Conservation (phyloP, 2,329 filamentous ascomycete genomes). For the Pleoardoris graminearum region DNA sequence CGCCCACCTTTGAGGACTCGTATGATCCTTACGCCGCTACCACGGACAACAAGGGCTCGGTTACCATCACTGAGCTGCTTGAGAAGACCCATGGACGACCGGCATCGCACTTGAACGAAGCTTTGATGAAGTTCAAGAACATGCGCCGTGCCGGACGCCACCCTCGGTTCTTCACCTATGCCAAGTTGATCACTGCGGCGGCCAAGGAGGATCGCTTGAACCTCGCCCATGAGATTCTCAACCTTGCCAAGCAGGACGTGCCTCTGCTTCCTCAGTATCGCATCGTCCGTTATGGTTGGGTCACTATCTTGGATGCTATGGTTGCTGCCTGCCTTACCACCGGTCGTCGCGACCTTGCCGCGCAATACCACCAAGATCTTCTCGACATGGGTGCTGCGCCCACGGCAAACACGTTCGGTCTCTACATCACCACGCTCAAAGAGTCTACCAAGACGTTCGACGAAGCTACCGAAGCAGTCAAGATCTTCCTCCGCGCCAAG, state of each 20-base stretch:
- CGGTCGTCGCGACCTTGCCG: constrained; percentile 78
- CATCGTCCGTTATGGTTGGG: constrained; percentile 92
- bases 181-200: constrained; percentile 89
- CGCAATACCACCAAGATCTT: constrained; percentile 88
- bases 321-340: constrained; percentile 85
- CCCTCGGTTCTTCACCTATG: constrained; percentile 93
- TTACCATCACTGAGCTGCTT: constrained; percentile 84
- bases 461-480: constrained; percentile 93
- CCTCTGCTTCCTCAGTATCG: constrained; percentile 82
- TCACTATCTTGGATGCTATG: constrained; percentile 95
- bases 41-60: constrained; percentile 92
- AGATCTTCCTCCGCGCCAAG: constrained; percentile 94
- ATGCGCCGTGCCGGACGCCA: constrained; percentile 91
- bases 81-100: constrained; percentile 77
- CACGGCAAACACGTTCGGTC: constrained; percentile 94
- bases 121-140: constrained; percentile 82
- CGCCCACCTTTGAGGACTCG: constrained; percentile 72
- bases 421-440: constrained; percentile 99
- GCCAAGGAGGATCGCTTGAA: constrained; percentile 82
- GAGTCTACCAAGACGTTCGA: constrained; percentile 97
- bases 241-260: constrained; percentile 86
- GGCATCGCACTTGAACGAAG: constrained; percentile 75
- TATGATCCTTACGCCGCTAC: constrained; percentile 89
- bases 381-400: constrained; percentile 87
- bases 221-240: constrained; percentile 81